These are phyloP conservation scores for Cercospora zeina DNA, from an alignment of 2,329 filamentous ascomycete genomes.

Conservation along the genomic window DNA sequence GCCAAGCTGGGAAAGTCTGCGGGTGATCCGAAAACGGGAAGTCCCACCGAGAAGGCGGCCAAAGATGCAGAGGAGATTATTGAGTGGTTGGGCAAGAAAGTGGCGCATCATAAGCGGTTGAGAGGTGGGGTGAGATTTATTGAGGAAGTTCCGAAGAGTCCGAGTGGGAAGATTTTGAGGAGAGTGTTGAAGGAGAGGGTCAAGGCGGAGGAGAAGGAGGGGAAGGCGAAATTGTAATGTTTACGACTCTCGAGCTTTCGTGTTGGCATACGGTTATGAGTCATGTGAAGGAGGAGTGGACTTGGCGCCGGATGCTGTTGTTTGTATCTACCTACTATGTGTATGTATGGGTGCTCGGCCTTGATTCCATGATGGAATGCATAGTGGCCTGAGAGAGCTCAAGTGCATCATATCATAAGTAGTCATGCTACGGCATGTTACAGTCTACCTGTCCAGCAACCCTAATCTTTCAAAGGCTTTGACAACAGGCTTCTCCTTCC, in stretches of 20 bases:
- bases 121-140: conserved; percentile 51
- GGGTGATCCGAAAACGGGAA: conserved; percentile 35
- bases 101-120: conserved; percentile 51
- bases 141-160: conserved; percentile 51
- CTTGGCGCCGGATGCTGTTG: too few species aligned
- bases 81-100: conserved; percentile 47
- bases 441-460: conserved; percentile 39
- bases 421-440: too few species aligned
- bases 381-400: too few species aligned
- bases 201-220: conserved; percentile 45
- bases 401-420: too few species aligned
- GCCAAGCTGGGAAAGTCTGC: conserved; percentile 41
- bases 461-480: conserved; percentile 53
- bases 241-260: background rate
- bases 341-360: too few species aligned
- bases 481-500: conserved; percentile 53
- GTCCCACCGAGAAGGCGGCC: conserved; percentile 27
- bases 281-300: too few species aligned
- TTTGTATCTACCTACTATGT: too few species aligned
- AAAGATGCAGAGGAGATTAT: conserved; percentile 47
- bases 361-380: too few species aligned
- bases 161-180: conserved; percentile 52
- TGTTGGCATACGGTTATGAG: too few species aligned
- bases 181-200: conserved; percentile 48
- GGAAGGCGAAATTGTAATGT: conserved; percentile 36